phyloP scores from a whole-genome alignment of 257 asterid species.

The Fraxinus quadrangulata region DNA sequence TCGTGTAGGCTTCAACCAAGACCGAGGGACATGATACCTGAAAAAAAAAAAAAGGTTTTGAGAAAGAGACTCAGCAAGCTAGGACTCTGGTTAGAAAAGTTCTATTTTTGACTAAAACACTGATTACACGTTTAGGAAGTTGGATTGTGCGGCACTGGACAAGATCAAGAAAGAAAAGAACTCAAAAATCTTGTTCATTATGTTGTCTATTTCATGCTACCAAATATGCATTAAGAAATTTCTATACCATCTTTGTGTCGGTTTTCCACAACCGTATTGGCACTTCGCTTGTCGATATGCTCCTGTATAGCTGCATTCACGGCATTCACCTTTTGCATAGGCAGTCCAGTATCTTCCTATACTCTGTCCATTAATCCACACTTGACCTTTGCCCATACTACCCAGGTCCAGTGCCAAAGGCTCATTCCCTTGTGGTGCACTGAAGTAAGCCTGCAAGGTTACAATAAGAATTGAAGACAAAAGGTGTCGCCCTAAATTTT shows the following conservation, averaged over 20 bases:
- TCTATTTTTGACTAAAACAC: background rate
- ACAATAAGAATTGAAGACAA: background rate
- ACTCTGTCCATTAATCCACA: conserved; percentile 88
- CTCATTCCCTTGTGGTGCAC: conserved; percentile 66
- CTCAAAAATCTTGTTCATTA: background rate
- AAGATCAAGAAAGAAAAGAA: background rate
- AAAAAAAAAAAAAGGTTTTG: conserved; percentile 1
- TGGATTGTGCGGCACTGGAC: background rate
- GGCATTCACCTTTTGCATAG: conserved; percentile 54
- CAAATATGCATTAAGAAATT: background rate
- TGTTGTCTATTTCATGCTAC: background rate
- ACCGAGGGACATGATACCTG: conserved; percentile 94
- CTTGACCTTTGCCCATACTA: conserved; percentile 93
- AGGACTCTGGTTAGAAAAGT: background rate
- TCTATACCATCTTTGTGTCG: conserved; percentile 91
- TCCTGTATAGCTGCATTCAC: conserved; percentile 63
- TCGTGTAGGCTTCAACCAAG: conserved; percentile 75
- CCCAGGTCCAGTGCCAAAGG: conserved; percentile 80
- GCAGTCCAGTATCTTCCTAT: conserved; percentile 89
- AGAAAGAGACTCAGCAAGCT: background rate
- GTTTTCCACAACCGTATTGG: conserved; percentile 87
- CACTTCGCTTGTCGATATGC: conserved; percentile 71
- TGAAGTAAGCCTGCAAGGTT: conserved; percentile 65
- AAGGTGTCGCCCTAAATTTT: background rate
- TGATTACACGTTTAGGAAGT: background rate